phyloP scores from a whole-genome alignment of 2,329 filamentous ascomycete species.

The Nigrograna mackinnonii region DNA sequence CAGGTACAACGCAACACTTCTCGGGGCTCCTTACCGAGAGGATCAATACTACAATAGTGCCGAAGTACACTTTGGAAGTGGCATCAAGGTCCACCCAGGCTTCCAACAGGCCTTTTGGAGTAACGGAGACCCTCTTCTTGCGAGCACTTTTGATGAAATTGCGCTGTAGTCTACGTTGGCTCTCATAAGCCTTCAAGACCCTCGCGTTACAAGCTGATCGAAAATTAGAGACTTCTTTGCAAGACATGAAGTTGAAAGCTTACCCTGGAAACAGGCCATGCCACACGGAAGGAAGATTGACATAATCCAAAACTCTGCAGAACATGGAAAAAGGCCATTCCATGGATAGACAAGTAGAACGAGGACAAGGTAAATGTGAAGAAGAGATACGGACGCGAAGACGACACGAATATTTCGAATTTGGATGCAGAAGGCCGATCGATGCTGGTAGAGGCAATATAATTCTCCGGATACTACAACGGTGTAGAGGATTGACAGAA shows the following conservation, averaged over 20 bases:
- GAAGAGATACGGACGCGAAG: slow-evolving; percentile 35
- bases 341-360: slow-evolving; percentile 41
- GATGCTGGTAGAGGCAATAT: slow-evolving; percentile 30
- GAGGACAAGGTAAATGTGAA: slow-evolving; percentile 40
- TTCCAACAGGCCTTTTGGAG: slow-evolving; percentile 29
- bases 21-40: slow-evolving; percentile 32
- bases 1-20: too few species aligned
- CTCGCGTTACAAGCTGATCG: slow-evolving; percentile 40
- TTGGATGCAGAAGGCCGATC: slow-evolving; percentile 33
- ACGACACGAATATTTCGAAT: slow-evolving; percentile 37
- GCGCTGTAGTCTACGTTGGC: slow-evolving; percentile 33
- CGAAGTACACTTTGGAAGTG: slow-evolving; percentile 36
- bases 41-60: slow-evolving; percentile 29
- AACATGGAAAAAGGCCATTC: slow-evolving; percentile 38
- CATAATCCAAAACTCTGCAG: slow-evolving; percentile 45
- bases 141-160: slow-evolving; percentile 39
- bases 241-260: too few species aligned
- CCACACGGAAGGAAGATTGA: slow-evolving; percentile 40
- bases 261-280: slow-evolving; percentile 45
- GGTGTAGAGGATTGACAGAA: slow-evolving; percentile 36
- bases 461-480: slow-evolving; percentile 32
- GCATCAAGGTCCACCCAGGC: slow-evolving; percentile 35
- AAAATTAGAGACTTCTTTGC: not conserved
- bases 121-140: slow-evolving; percentile 33
- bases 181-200: slow-evolving; percentile 40